Evolutionary conservation across 441 rosid genomes (phyloP).

Genomic region (Eruca vesicaria): DNA sequence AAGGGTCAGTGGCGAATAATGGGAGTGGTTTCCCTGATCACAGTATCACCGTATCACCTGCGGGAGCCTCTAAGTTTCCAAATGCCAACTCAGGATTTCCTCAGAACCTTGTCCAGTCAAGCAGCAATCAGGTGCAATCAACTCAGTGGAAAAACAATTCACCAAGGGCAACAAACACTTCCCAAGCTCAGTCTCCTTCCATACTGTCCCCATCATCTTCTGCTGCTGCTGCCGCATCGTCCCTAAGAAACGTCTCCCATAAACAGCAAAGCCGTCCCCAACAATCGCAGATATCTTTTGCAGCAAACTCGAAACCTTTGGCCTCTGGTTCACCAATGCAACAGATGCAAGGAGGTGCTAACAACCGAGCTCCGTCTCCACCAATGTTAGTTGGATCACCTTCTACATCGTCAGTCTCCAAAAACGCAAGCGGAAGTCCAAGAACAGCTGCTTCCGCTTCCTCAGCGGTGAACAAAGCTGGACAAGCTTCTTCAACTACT

Average conservation of each 20-base stretch:
- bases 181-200: constrained; percentile 65
- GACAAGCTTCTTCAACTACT: constrained; percentile 60
- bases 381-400: constrained; percentile 78
- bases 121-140: constrained; percentile 61
- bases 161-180: constrained; percentile 44
- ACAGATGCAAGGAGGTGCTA: constrained; percentile 44
- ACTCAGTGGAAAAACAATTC: constrained; percentile 85
- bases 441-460: constrained; percentile 59
- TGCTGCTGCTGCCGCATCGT: constrained; percentile 48
- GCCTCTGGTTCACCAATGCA: constrained; percentile 54
- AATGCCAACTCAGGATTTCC: constrained; percentile 58
- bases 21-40: constrained; percentile 76
- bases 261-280: constrained; percentile 78
- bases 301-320: constrained; percentile 61
- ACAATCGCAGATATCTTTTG: constrained; percentile 87
- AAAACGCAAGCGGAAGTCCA: constrained; percentile 90
- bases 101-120: constrained; percentile 71
- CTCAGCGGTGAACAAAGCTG: constrained; percentile 63
- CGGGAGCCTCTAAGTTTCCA: constrained; percentile 49
- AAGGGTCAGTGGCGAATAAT: constrained; percentile 57
- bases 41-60: constrained; percentile 47
- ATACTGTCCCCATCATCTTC: constrained; percentile 40
- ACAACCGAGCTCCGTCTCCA: constrained; percentile 63
- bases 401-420: constrained; percentile 78
- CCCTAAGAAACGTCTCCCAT: constrained; percentile 58